Conservation (phyloP, 805 yeast genomes). For the Sporopachydermia quercuum region DNA sequence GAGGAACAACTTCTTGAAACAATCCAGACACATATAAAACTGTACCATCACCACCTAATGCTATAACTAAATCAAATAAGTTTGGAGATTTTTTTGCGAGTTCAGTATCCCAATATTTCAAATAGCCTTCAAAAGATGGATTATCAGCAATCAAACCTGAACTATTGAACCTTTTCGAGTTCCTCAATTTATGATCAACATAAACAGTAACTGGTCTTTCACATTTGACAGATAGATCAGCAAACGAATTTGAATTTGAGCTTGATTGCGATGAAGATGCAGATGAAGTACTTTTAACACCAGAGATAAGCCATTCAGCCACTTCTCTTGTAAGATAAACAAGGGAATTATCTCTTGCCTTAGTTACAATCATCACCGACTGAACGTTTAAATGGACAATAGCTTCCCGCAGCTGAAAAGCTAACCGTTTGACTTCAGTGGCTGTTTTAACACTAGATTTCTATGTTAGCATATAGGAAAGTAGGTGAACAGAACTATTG, state of each 20-base stretch:
- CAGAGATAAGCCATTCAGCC: constrained; percentile 54
- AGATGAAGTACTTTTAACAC: constrained; percentile 16
- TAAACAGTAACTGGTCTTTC: constrained; percentile 35
- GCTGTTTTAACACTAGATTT: background rate
- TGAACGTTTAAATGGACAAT: constrained; percentile 47
- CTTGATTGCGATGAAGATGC: background rate
- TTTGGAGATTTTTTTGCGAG: constrained; percentile 23
- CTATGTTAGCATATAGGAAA: background rate
- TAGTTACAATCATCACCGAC: constrained; percentile 73
- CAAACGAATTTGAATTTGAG: background rate
- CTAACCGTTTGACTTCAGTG: background rate
- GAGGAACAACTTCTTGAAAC: constrained; percentile 80
- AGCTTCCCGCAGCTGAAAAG: background rate
- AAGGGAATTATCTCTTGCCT: constrained; percentile 71
- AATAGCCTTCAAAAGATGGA: constrained; percentile 26
- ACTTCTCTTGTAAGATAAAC: constrained; percentile 65
- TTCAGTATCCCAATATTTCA: constrained; percentile 27
- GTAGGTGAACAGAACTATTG: no score
- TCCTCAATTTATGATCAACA: constrained; percentile 56
- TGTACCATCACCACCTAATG: constrained; percentile 96
- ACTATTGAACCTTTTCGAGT: constrained; percentile 49
- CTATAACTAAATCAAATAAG: constrained; percentile 60
- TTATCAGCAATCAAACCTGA: constrained; percentile 32
- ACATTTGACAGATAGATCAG: constrained; percentile 11
- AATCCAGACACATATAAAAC: constrained; percentile 77